Evolutionary conservation across 148 eudicot genomes (phyloP), one percentile per base, ranked within the genome.

Genomic region (Limonium bicolor): DNA sequence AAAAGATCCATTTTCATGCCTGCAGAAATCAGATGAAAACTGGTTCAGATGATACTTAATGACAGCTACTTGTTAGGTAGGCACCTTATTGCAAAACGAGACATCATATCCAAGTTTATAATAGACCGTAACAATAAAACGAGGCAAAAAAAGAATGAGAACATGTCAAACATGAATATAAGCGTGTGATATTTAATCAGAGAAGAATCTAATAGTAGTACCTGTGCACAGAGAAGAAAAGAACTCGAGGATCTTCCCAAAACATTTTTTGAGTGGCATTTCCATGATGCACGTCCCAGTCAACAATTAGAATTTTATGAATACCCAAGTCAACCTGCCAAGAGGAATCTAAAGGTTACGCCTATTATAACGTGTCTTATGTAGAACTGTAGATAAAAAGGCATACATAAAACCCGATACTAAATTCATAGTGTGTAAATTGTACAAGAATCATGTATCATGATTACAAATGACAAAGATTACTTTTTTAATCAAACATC

Each of bases 281-380:
- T 38, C 99, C 99, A 63, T 92, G 99, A 68, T 92, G 99, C 31
- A 92, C 99, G 59, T 92, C 99, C 99, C 99, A 92, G 58, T 92
- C 99, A 64, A 92, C 99, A 46, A 92, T 81, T 60, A 92, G 58
- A 25, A 92, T 69, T 54, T 66, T 92, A 27, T 56, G 67, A 41
- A 92, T 63, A 27, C 99, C 95, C 51, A 80, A 63, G 25, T 90
- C 99, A 53, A 64, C 61, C 80, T 78, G 64, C 57, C 66, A 45
- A 14, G 27, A 26, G 25, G 34, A 43, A 4, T n/a, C 29, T n/a
- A n/a, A n/a, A n/a, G n/a, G n/a, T n/a, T n/a, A 39, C n/a, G n/a
- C 21, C 18, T 28, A 5, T n/a, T 5, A 16, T 52, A 18, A n/a
- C n/a, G n/a, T n/a, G n/a, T n/a, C n/a, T n/a, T n/a, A n/a, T n/a